A percentile compares a stretch with the other conserved stretches of the same genome.
Conservation (phyloP, 331 rosid species). For the Stylosanthes scabra region DNA sequence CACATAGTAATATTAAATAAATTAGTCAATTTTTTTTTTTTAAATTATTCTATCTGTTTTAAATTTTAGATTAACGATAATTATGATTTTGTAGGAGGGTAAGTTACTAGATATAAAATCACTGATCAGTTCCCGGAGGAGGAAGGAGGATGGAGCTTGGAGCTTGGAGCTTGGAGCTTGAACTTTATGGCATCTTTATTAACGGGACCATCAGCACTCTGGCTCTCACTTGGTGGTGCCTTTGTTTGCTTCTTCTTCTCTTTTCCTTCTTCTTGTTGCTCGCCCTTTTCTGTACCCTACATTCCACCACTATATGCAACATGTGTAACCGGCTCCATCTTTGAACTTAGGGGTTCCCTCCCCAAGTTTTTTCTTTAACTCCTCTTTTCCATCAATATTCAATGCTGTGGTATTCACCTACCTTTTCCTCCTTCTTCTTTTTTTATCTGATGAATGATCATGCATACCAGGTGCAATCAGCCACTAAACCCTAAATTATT, state of each 20-base stretch:
- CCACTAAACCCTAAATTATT: too few species aligned
- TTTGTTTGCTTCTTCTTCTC: slow-evolving; percentile 13
- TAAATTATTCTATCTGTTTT: too few species aligned
- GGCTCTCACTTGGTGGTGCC: slow-evolving; percentile 61
- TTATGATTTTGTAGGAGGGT: too few species aligned
- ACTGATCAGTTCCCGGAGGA: slow-evolving; percentile 74
- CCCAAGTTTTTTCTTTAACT: slow-evolving; percentile 20
- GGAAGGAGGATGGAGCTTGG: slow-evolving; percentile 56
- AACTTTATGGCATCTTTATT: slow-evolving; percentile 44
- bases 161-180: too few species aligned
- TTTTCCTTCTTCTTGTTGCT: neutral
- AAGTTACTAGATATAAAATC: slow-evolving; percentile 65
- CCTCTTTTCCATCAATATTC: slow-evolving; percentile 21
- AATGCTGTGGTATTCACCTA: neutral
- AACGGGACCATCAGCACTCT: slow-evolving; percentile 69
- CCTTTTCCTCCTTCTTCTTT: too few species aligned
- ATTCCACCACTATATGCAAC: slow-evolving; percentile 75
- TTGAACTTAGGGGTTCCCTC: slow-evolving; percentile 56
- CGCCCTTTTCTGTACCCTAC: slow-evolving; percentile 53
- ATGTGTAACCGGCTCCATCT: slow-evolving; percentile 57
- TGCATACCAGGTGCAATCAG: too few species aligned
- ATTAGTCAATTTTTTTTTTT: too few species aligned
- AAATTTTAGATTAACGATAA: too few species aligned
- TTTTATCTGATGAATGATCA: too few species aligned
- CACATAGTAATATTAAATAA: too few species aligned